Evolutionary conservation across 176 grass and related monocot genomes (phyloP).

Genomic region (Oryza glaberrima): DNA sequence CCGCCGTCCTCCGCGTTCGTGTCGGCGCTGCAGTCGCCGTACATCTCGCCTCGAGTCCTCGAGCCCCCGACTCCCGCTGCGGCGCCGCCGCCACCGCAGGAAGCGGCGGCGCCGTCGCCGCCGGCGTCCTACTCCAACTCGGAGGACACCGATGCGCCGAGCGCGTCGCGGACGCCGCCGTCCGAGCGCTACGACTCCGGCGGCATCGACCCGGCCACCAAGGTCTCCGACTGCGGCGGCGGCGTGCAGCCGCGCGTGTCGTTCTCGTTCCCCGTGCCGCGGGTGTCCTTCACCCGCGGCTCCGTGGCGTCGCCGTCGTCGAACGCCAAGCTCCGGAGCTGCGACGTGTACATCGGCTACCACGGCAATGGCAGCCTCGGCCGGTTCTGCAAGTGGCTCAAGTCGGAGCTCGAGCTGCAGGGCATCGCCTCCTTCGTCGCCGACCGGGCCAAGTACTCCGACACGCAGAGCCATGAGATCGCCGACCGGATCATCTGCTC

Average conservation of each 20-base stretch:
- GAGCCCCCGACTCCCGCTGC: slow-evolving; percentile 44
- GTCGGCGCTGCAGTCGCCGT: slow-evolving; percentile 93
- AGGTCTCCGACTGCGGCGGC: slow-evolving; percentile 64
- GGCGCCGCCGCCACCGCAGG: neutral
- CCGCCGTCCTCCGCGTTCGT: slow-evolving; percentile 95
- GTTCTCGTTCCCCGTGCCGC: slow-evolving; percentile 94
- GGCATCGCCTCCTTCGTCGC: slow-evolving; percentile 95
- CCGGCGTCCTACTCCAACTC: slow-evolving; percentile 73
- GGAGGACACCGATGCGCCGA: slow-evolving; percentile 74
- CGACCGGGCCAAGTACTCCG: slow-evolving; percentile 83
- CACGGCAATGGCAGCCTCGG: slow-evolving; percentile 78
- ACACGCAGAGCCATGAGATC: slow-evolving; percentile 88
- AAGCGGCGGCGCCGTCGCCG: slow-evolving; percentile 54
- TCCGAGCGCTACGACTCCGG: slow-evolving; percentile 81
- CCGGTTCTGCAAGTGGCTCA: slow-evolving; percentile 96
- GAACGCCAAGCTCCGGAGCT: slow-evolving; percentile 89
- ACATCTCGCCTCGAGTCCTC: slow-evolving; percentile 82
- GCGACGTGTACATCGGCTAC: slow-evolving; percentile 94
- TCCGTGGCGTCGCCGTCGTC: slow-evolving; percentile 76
- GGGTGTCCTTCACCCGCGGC: slow-evolving; percentile 78
- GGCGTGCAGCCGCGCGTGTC: slow-evolving; percentile 59
- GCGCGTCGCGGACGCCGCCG: slow-evolving; percentile 82
- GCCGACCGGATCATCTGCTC: slow-evolving; percentile 94
- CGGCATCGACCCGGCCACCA: slow-evolving; percentile 66
- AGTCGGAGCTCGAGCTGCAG: slow-evolving; percentile 92